Percentiles rank a stretch among this genome's conserved stretches.
Conservation (phyloP, 805 yeast species). For the Suhomyces tanzawaensis region DNA sequence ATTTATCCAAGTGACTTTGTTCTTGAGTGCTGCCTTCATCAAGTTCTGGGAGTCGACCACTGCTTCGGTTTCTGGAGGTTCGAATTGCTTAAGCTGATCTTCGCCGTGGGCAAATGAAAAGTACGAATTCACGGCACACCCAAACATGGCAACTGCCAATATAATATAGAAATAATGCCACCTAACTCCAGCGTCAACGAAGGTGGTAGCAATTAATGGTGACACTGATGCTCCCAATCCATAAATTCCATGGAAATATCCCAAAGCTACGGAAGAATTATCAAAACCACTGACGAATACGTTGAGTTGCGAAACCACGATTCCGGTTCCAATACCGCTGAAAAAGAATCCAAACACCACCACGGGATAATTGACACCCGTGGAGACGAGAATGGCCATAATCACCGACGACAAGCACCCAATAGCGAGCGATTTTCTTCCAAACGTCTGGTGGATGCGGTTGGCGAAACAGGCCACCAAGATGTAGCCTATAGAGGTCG, state of each 20-base stretch:
- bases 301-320: constrained; percentile 20
- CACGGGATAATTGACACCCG: constrained; percentile 21
- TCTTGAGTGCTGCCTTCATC: constrained; percentile 16
- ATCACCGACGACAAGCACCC: constrained; percentile 9
- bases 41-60: neutral
- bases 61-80: neutral
- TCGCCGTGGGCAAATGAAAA: constrained; percentile 15
- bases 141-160: constrained; percentile 14
- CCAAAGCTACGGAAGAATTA: constrained; percentile 18
- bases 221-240: constrained; percentile 26
- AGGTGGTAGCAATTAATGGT: constrained; percentile 19
- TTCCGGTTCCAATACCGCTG: constrained; percentile 22
- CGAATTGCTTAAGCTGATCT: constrained; percentile 12
- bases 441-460: constrained; percentile 16
- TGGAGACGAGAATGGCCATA: constrained; percentile 17
- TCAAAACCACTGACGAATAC: constrained; percentile 21
- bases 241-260: constrained; percentile 22
- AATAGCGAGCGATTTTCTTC: constrained; percentile 15
- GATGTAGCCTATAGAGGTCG: constrained; percentile 19
- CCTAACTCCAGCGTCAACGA: constrained; percentile 13
- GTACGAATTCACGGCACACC: constrained; percentile 7
- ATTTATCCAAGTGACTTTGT: constrained; percentile 18
- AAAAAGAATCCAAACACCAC: constrained; percentile 22
- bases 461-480: constrained; percentile 16
- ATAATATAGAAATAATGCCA: constrained; percentile 22